Conservation (phyloP, 106 monocot genomes). For the Dioscorea dumetorum region DNA sequence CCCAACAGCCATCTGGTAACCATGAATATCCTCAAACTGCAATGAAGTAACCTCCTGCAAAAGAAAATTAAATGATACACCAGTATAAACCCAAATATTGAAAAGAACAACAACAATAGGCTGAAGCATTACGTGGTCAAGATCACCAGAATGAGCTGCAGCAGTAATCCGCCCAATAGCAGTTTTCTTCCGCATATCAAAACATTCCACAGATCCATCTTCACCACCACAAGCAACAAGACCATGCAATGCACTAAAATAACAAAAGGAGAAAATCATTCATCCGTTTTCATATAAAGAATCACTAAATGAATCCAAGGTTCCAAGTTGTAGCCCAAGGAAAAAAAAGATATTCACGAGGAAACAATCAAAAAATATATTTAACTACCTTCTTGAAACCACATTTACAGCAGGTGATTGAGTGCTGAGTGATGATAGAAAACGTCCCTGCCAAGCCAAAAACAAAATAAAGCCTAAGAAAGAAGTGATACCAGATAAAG, state of each 20-base stretch:
- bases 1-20: slow-evolving; percentile 79
- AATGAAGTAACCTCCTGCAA: slow-evolving; percentile 88
- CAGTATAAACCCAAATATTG: background rate
- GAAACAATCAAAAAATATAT: background rate
- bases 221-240: slow-evolving; percentile 98
- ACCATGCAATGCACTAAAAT: slow-evolving; percentile 65
- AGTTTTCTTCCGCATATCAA: slow-evolving; percentile 84
- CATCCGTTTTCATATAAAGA: no score
- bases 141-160: slow-evolving; percentile 43
- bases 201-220: slow-evolving; percentile 92
- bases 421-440: slow-evolving; percentile 66
- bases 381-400: slow-evolving; percentile 66
- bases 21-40: slow-evolving; percentile 68
- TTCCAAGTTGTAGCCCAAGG: background rate
- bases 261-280: slow-evolving; percentile 1
- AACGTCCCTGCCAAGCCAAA: slow-evolving; percentile 54
- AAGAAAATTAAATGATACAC: slow-evolving; percentile 5
- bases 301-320: no score
- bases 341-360: background rate
- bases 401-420: slow-evolving; percentile 87
- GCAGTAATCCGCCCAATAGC: slow-evolving; percentile 70
- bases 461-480: background rate
- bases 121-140: slow-evolving; percentile 32
- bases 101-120: background rate
- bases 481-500: no score